Conservation (phyloP, 1,284 basidiomycete species). For the Puccinia horiana region DNA sequence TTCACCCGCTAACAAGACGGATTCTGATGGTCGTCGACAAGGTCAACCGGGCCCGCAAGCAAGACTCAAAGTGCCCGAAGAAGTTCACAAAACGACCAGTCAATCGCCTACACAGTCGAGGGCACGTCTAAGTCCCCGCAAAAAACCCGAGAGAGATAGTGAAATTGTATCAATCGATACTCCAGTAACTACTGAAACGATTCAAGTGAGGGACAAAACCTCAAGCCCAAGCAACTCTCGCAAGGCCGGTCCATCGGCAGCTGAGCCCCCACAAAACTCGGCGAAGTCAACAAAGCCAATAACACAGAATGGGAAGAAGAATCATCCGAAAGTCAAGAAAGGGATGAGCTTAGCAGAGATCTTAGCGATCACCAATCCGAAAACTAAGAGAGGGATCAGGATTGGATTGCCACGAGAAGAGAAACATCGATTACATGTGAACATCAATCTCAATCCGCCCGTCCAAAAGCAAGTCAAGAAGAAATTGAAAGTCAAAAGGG, state of each 20-base stretch:
- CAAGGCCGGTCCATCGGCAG: background rate
- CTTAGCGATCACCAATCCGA: conserved; percentile 11
- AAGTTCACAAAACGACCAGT: background rate
- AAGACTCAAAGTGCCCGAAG: background rate
- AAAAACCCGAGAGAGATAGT: background rate
- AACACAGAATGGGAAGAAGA: background rate
- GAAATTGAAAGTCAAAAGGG: conserved; percentile 37
- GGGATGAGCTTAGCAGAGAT: conserved; percentile 20
- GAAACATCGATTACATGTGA: conserved; percentile 29
- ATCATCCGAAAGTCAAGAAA: background rate
- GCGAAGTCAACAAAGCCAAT: background rate
- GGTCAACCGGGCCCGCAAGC: background rate
- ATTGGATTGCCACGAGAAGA: conserved; percentile 45
- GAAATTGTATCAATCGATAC: background rate
- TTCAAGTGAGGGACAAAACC: background rate
- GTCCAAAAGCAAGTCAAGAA: conserved; percentile 48
- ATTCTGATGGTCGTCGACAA: background rate
- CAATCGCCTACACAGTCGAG: background rate
- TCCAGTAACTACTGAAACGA: background rate
- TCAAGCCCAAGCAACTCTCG: background rate
- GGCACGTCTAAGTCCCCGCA: background rate
- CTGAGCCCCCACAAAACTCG: background rate
- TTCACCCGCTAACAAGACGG: too few relatives aligned
- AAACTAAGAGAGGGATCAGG: conserved; percentile 10
- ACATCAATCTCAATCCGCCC: conserved; percentile 47